Base-by-base conservation (phyloP, 371 early-diverging fungal genomes). In the Choanephora cucurbitarum region DNA sequence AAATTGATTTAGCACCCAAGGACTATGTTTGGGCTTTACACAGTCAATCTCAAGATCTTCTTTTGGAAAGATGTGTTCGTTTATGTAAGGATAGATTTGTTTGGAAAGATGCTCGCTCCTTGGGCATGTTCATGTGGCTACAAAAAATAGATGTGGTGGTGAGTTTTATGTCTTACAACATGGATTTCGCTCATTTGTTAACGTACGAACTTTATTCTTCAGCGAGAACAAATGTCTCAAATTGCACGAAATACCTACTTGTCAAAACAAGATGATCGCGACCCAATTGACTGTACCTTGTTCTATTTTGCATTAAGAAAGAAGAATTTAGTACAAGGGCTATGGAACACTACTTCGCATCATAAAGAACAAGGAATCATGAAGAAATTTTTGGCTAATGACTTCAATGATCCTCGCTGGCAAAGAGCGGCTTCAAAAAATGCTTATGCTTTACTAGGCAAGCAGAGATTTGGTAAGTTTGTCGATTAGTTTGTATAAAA, bases 351-450 rank as follows among this genome's bases (percentile, higher is more conserved):
- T 0, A 89, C 96, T 0, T 73, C 75, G 39, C 60, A 75, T 10
- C 95, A 97, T 63, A 87, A 91, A 2, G 98, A 99, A 56, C 91
- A 93, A 57, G 71, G 71, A 28, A 84, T 84, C 19, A 98, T 96
- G 95, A 55, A 91, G 10, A 80, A 82, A 37, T 98, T 98, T 66
- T 66, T 98, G 45, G 81, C 86, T 15, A 92, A 97, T 61, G 94
- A 97, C 66, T 97, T 98, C 78, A 75, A 75, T 4, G 83, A 90
- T 31, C 83, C 86, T 1, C 75, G 93, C 45, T 96, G 97, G 97
- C 85, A 82, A 63, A 91, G 86, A 10, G 95, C 97, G 0, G 99
- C 99, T 1, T 72, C 90, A 9, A 99, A 99, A 70, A 99, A 99
- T 67, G 99, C 99, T 0, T 99, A 90, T 76, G 98, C 89, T 8